phyloP scores from a whole-genome alignment of 78 protist genomes.

The Cavenderia fasciculata region DNA sequence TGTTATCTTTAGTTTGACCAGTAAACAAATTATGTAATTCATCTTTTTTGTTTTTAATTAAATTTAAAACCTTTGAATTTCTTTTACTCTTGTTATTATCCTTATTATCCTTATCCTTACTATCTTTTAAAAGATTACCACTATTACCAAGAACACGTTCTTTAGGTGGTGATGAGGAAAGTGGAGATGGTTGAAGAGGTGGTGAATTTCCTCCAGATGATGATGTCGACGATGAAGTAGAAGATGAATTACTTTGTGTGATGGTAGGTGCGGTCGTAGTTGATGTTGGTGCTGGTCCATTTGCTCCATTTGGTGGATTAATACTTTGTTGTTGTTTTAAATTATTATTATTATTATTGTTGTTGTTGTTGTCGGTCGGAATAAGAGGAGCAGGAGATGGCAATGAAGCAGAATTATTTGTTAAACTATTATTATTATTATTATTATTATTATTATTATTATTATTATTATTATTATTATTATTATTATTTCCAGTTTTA shows the following conservation, averaged over 20 bases:
- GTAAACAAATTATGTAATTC: constrained; percentile 44
- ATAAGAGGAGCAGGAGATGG: neutral
- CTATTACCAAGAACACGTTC: too few species aligned
- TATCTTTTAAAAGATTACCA: too few species aligned
- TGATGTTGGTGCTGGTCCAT: too few species aligned
- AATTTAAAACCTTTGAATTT: constrained; percentile 55
- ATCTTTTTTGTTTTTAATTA: constrained; percentile 46
- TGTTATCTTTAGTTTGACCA: neutral
- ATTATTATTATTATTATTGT: neutral
- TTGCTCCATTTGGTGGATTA: too few species aligned
- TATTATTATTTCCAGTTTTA: neutral
- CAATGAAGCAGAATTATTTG: neutral
- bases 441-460: neutral
- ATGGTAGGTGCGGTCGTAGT: neutral
- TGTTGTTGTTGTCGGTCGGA: neutral
- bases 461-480: neutral
- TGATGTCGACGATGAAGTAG: constrained; percentile 34
- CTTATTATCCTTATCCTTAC: neutral
- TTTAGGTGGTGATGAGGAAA: neutral
- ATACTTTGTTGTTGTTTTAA: too few species aligned
- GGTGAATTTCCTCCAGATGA: constrained; percentile 16
- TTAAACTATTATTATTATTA: neutral
- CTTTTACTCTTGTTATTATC: constrained; percentile 1
- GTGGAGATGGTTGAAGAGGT: constrained; percentile 47
- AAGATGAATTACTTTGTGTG: constrained; percentile 1